Base-by-base conservation (phyloP, 2,329 filamentous ascomycete species). In the Orbilia blumenaviensis region DNA sequence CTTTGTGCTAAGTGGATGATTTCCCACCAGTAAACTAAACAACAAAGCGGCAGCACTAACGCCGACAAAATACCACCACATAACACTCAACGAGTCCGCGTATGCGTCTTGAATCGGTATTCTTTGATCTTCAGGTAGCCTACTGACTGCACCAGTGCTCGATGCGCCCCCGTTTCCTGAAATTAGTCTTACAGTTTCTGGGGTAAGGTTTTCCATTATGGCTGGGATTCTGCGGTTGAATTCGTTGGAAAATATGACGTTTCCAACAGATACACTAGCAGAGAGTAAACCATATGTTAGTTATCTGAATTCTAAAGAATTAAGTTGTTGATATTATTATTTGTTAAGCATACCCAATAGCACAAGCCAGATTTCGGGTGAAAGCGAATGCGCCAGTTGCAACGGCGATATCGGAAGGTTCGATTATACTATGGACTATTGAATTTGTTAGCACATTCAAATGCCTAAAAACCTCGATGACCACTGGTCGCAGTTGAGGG, bases 241-340 rank as follows among this genome's bases (percentile, higher is more conserved):
- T 73, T 87, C 84, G 81, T 94, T 93, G 82, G 92, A 89, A 83
- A 94, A 93, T 38, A 94, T 87, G 50, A 92, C 90, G n/a, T 90
- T 89, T 23, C 92, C 92, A 41, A 93, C 41, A 23, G 72, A 76
- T 50, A 76, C 64, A 6, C 72, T 76, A 38, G 5, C 16, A n/a
- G n/a, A n/a, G n/a, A n/a, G n/a, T n/a, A n/a, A n/a, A n/a, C n/a
- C n/a, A n/a, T n/a, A n/a, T n/a, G n/a, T n/a, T n/a, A n/a, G n/a
- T n/a, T n/a, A n/a, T n/a, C n/a, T n/a, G n/a, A n/a, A n/a, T n/a
- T n/a, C n/a, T n/a, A n/a, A n/a, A n/a, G n/a, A n/a, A n/a, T n/a
- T 41, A 16, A 12, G 8, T 34, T 29, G 10, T 32, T 3, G 48
- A 25, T 14, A 18, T 21, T 18, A 25, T 25, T 29, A 1, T 5